Base-by-base conservation (phyloP, 2,329 filamentous ascomycete genomes). In the Chalara sp. region DNA sequence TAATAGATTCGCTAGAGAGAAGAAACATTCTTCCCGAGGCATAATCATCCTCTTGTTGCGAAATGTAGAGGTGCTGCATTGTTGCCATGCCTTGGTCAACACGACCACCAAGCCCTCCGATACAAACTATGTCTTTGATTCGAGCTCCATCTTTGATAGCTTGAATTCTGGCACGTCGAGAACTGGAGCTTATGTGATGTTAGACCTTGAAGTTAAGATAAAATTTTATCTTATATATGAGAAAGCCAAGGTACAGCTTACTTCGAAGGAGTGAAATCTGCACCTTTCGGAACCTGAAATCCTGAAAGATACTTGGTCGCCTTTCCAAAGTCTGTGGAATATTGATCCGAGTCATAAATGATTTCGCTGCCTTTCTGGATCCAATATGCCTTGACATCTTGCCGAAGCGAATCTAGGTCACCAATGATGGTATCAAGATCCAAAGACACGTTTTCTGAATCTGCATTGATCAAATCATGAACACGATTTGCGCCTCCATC, bases 81-180 rank as follows among this genome's bases (percentile, higher is more conserved):
- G 95, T 84, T 51, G 89, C 90, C 45, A 99, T 77, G 1, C 86
- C 92, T 66, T 99, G 93, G 68, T 99, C 93, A 12, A 97, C 87
- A 32, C 93, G 83, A 6, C 93, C 93, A 42, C 89, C 89, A 1
- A 97, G 77, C 2, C 91, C 89, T 40, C 92, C 91, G 6, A 96
- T 71, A 37, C 87, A 83, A 10, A 96, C 75, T n/a, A 96, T 82
- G 62, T 92, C 78, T 46, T 77, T 64, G 5, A 68, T 51, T 28
- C 57, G 59, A 3, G 61, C 44, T 32, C 50, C 52, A 5, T 63
- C 50, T 21, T 55, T 52, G 28, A 53, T 12, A n/a, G 41, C 46
- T 32, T 48, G 39, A 6, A 52, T 8, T 30, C 31, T 42, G 8
- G 32, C 37, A 10, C 5, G 44, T 11, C 32, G 37, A 6, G 5